Percentiles rank a stretch among this genome's conserved stretches.
phyloP scores from a whole-genome alignment of 495 filamentous ascomycete species.

The Neurospora tetraspora region DNA sequence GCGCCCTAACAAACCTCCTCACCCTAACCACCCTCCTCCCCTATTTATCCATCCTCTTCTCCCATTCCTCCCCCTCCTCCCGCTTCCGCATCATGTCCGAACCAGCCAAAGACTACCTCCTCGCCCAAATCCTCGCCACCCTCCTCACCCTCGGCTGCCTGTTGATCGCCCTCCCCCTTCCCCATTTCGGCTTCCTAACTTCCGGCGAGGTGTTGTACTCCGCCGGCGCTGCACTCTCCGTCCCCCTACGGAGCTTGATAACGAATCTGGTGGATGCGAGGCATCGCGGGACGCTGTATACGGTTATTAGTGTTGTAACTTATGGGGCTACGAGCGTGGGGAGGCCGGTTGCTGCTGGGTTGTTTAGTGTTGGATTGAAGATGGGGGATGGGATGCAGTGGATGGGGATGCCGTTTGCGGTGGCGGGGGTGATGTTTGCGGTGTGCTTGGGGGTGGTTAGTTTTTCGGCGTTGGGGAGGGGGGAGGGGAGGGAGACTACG shows the following conservation, averaged over 20 bases:
- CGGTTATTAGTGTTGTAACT: slow-evolving; percentile 44
- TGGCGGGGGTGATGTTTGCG: slow-evolving; percentile 3
- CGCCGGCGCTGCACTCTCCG: slow-evolving; percentile 6
- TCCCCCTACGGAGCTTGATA: slow-evolving; percentile 33
- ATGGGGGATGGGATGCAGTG: slow-evolving; percentile 31
- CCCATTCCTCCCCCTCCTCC: neutral
- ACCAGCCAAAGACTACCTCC: neutral
- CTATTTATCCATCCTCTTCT: slow-evolving; percentile 16
- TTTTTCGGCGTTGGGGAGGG: neutral
- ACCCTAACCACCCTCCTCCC: slow-evolving; percentile 41
- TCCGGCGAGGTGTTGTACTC: slow-evolving; percentile 8
- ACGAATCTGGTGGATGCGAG: slow-evolving; percentile 42
- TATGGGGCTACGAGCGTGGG: slow-evolving; percentile 39
- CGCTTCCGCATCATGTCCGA: neutral
- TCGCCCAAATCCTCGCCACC: slow-evolving; percentile 40
- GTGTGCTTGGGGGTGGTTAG: neutral
- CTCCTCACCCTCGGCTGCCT: slow-evolving; percentile 40
- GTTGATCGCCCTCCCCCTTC: slow-evolving; percentile 36
- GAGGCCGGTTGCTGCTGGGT: slow-evolving; percentile 36
- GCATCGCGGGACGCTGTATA: slow-evolving; percentile 45
- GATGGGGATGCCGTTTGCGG: slow-evolving; percentile 34
- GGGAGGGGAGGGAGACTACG: fast-evolving
- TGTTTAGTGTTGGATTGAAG: slow-evolving; percentile 20
- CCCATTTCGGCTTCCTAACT: slow-evolving; percentile 21
- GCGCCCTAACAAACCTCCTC: slow-evolving; percentile 37